Evolutionary conservation across 106 monocot species (phyloP), one percentile per base, ranked within the genome.

Genomic region (Apostasia ramifera): DNA sequence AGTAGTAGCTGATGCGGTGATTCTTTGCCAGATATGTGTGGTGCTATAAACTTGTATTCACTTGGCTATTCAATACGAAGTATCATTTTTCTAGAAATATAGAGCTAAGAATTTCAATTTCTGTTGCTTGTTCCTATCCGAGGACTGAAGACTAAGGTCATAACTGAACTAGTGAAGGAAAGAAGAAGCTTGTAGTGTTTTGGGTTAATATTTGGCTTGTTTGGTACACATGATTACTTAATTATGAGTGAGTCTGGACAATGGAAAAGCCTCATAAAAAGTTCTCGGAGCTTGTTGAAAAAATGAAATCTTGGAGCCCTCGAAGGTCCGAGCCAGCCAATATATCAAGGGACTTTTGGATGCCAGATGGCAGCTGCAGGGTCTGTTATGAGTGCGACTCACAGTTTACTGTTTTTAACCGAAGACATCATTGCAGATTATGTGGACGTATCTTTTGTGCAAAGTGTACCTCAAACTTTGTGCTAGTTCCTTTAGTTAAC

Each of bases 381-480:
- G 91, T 95, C n/a, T 95, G 95, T 55, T 95, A 95, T 56, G 91
- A 91, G 10, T 95, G 95, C 71, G 95, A 95, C 57, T 66, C 84
- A 7, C 89, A 86, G 54, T 95, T 95, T 74, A 91, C 83, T 5
- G 50, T 95, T 38, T 80, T 95, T 59, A 91, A 89, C 67, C 91
- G 91, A 11, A 75, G 86, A 13, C 95, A 95, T 75, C 95, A 95
- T 57, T 92, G 91, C 59, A 84, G 91, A 2, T 69, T 81, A 1
- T 95, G 95, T 63, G 95, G 95, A 0, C 86, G 95, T 53, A 84
- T 92, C 2, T 95, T 95, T 59, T 95, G 95, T 68, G 86, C 86
- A 47, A 88, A 76, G 62, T 95, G 95, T 73, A 84, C 95, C 44
- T 46, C 80, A 12, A 86, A 93, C 63, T 86, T 78, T 15, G 73